Conservation (phyloP, 2,329 filamentous ascomycete genomes). For the Alternaria solani region DNA sequence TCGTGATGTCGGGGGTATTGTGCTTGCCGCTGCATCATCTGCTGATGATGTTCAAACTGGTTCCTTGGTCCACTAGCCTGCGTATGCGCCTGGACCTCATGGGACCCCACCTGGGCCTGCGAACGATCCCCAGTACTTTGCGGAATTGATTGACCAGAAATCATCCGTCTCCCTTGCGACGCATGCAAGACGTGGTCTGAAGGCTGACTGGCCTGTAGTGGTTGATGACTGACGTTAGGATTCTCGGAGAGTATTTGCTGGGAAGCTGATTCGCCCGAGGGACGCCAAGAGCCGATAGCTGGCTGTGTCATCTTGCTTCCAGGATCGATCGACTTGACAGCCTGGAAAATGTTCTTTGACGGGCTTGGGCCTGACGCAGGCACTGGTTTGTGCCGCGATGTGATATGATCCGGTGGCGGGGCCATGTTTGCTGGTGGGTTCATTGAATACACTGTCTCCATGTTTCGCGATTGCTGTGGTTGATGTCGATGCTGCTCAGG, state of each 20-base stretch:
- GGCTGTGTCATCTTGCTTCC: slow-evolving; percentile 5
- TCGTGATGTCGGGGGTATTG: slow-evolving; percentile 53
- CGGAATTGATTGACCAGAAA: slow-evolving; percentile 13
- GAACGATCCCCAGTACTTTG: slow-evolving; percentile 19
- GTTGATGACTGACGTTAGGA: slow-evolving; percentile 10
- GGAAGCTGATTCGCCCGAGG: slow-evolving; percentile 18
- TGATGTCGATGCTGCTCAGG: slow-evolving; percentile 18
- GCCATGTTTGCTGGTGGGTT: slow-evolving; percentile 13
- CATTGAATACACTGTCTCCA: slow-evolving; percentile 20
- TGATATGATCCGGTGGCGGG: slow-evolving; percentile 9
- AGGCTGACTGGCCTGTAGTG: slow-evolving; percentile 12
- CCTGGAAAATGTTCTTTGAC: slow-evolving; percentile 8
- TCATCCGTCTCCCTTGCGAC: slow-evolving; percentile 17
- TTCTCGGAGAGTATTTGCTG: slow-evolving; percentile 14
- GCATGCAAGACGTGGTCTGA: slow-evolving; percentile 18
- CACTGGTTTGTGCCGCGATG: slow-evolving; percentile 4
- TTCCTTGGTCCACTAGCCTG: slow-evolving; percentile 30
- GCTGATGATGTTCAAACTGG: slow-evolving; percentile 43
- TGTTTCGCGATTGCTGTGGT: slow-evolving; percentile 8
- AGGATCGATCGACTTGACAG: slow-evolving; percentile 2
- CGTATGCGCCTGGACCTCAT: slow-evolving; percentile 26
- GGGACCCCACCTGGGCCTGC: slow-evolving; percentile 18
- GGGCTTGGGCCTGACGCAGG: slow-evolving; percentile 10
- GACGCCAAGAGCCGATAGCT: slow-evolving; percentile 18
- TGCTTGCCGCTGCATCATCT: slow-evolving; percentile 41